These are phyloP conservation scores for Andrographis paniculata DNA, from an alignment of 305 asterid genomes.

Conservation along the genomic window DNA sequence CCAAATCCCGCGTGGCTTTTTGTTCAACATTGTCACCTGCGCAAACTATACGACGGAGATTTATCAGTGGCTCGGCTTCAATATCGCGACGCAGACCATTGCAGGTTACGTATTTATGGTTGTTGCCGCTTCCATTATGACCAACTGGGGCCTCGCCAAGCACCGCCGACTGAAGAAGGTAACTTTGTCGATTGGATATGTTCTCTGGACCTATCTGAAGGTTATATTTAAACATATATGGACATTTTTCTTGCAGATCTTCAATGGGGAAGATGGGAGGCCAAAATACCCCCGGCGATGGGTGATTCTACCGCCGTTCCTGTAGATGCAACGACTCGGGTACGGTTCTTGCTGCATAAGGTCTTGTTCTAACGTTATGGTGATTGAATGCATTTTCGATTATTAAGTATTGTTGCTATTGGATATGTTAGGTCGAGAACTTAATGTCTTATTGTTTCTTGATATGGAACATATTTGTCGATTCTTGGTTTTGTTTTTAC, in stretches of 20 bases:
- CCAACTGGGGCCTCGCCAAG: slow-evolving; percentile 94
- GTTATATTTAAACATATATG: slow-evolving; percentile 13
- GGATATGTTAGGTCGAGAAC: too few species aligned
- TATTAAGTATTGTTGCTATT: not conserved
- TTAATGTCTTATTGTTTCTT: too few species aligned
- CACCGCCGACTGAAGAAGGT: slow-evolving; percentile 94
- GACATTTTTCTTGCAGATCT: slow-evolving; percentile 45
- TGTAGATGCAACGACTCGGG: slow-evolving; percentile 36
- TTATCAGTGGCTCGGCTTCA: slow-evolving; percentile 98
- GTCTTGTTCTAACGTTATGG: not conserved
- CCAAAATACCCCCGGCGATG: slow-evolving; percentile 93
- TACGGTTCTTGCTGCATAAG: slow-evolving; percentile 8
- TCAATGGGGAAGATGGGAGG: slow-evolving; percentile 88
- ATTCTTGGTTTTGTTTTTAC: too few species aligned
- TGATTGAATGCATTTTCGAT: slow-evolving; percentile 7
- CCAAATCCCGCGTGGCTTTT: slow-evolving; percentile 89
- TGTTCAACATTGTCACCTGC: slow-evolving; percentile 85
- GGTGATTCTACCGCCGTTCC: slow-evolving; percentile 94
- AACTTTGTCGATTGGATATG: too few species aligned
- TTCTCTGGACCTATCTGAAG: too few species aligned
- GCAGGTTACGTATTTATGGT: slow-evolving; percentile 86
- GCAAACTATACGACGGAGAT: slow-evolving; percentile 95
- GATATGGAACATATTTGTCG: too few species aligned
- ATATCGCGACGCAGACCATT: slow-evolving; percentile 80
- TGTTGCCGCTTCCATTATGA: slow-evolving; percentile 94